Evolutionary conservation across 2,329 filamentous ascomycete species (phyloP).

Genomic region (Lachnellula occidentalis): DNA sequence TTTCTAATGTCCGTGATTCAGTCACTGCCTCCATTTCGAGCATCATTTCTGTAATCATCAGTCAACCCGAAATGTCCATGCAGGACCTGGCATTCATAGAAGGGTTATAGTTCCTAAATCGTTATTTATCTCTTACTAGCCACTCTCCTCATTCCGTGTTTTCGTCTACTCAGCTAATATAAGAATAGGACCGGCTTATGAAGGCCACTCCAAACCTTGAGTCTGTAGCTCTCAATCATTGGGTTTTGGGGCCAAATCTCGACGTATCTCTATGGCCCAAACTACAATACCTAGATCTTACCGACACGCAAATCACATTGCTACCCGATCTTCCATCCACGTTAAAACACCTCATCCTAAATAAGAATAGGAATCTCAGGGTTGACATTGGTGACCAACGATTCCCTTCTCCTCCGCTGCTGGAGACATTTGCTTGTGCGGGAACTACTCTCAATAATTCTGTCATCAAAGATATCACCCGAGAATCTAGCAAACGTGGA

Average conservation of each 20-base stretch:
- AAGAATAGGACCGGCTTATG: conserved; percentile 15
- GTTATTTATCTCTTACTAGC: too few species aligned
- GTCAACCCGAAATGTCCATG: too few species aligned
- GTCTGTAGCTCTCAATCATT: conserved; percentile 14
- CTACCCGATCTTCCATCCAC: conserved; percentile 24
- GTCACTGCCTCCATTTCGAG: not conserved
- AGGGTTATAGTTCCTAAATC: too few species aligned
- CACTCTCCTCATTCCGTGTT: not conserved
- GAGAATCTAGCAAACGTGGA: conserved; percentile 13
- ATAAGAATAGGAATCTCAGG: conserved; percentile 11
- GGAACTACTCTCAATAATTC: conserved; percentile 11
- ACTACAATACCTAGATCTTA: conserved; percentile 24
- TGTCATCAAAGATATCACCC: conserved; percentile 13
- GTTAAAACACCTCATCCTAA: conserved; percentile 23
- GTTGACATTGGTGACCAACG: not conserved
- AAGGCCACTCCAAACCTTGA: conserved; percentile 18
- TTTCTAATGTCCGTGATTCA: not conserved
- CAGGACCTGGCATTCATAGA: too few species aligned
- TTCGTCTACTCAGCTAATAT: conserved; percentile 1
- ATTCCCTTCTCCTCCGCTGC: conserved; percentile 16
- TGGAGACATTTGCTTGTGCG: conserved; percentile 25
- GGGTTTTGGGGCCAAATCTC: conserved; percentile 6
- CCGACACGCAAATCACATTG: conserved; percentile 7
- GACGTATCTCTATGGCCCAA: conserved; percentile 15
- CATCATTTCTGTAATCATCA: not conserved